Evolutionary conservation across 768 basidiomycete genomes (phyloP).

Genomic region (Leccinum rimulosum): DNA sequence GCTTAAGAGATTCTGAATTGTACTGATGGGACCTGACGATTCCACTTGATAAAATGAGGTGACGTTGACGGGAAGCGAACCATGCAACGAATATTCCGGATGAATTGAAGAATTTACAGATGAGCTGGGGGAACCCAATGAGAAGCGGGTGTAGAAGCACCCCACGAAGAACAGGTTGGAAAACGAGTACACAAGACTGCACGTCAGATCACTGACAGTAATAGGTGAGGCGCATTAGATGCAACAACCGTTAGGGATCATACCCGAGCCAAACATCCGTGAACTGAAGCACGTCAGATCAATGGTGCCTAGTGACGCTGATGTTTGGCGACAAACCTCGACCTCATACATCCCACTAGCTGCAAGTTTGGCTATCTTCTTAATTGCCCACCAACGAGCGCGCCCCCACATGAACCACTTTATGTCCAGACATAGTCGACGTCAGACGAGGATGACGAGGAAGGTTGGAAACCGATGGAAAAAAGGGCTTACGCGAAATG

Average conservation of each 20-base stretch:
- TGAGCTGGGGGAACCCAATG: background rate
- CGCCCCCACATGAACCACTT: conserved; percentile 38
- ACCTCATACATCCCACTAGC: conserved; percentile 69
- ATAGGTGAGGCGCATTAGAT: conserved; percentile 7
- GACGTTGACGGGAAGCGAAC: background rate
- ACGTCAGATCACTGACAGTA: conserved; percentile 67
- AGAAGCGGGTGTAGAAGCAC: conserved; percentile 58
- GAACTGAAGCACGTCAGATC: conserved; percentile 46
- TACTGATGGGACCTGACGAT: background rate
- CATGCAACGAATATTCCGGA: background rate
- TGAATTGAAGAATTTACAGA: background rate
- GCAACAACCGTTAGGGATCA: conserved; percentile 14
- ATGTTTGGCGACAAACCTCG: conserved; percentile 48
- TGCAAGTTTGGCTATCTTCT: conserved; percentile 58
- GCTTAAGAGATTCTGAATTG: background rate
- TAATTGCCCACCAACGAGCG: conserved; percentile 76
- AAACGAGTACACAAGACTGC: conserved; percentile 74
- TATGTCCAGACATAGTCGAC: conserved; percentile 35
- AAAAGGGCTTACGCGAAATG: conserved; percentile 54
- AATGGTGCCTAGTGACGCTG: background rate
- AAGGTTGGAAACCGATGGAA: background rate
- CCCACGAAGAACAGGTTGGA: conserved; percentile 70
- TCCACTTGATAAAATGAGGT: background rate
- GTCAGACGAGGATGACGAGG: background rate
- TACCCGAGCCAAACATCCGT: conserved; percentile 90